phyloP scores from a whole-genome alignment of 2,329 filamentous ascomycete genomes.

The Cladosporium phlei region DNA sequence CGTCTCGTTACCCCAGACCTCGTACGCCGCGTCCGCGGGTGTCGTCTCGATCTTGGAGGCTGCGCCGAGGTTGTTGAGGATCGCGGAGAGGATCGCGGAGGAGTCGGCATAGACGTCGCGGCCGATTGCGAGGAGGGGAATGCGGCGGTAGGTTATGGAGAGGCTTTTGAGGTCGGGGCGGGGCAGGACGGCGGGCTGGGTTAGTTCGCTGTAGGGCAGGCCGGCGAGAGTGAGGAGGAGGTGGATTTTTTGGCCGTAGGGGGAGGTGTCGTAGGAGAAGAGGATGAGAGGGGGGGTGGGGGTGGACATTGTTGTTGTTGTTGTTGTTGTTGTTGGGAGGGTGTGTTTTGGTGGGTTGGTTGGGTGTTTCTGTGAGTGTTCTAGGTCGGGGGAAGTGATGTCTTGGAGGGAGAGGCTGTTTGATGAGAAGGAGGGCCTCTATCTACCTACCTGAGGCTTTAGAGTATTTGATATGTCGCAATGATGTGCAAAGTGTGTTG shows the following conservation, averaged over 20 bases:
- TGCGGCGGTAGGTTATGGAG: constrained; percentile 19
- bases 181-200: constrained; percentile 15
- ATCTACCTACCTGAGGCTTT: background rate
- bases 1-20: constrained; percentile 23
- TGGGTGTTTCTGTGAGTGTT: background rate
- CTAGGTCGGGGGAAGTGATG: no score
- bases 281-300: constrained; percentile 44
- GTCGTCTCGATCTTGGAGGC: constrained; percentile 17
- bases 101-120: constrained; percentile 33
- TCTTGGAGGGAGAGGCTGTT: background rate
- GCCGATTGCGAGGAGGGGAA: constrained; percentile 31
- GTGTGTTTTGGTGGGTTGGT: background rate
- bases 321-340: background rate
- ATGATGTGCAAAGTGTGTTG: background rate
- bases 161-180: constrained; percentile 16
- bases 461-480: background rate
- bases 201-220: constrained; percentile 48
- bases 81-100: constrained; percentile 25
- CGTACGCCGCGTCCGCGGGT: constrained; percentile 27
- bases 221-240: constrained; percentile 66
- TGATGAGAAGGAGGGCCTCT: no score
- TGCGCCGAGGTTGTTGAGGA: constrained; percentile 16
- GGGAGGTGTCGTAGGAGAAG: constrained; percentile 63
- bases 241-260: constrained; percentile 57
- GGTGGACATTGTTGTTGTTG: no score